Evolutionary conservation across 1,284 basidiomycete genomes (phyloP), one percentile per base, ranked within the genome.

Genomic region (Leucoagaricus sp.): DNA sequence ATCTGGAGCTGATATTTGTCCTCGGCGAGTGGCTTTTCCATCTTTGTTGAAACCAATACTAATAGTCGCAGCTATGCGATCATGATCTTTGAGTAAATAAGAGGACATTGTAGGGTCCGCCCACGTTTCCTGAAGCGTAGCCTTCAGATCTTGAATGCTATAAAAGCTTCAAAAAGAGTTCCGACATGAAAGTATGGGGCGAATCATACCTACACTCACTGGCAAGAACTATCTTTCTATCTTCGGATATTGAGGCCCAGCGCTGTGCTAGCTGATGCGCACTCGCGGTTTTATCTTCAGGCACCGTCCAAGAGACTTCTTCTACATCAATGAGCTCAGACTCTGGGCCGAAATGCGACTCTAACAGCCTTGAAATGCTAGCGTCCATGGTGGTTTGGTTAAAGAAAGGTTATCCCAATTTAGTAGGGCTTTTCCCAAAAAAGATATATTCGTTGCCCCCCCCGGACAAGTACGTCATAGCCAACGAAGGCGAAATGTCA

Each of bases 131-230:
- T 75, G 70, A 3, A 89, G 63, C 2, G 75, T 63, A 17, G 72
- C 58, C 56, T 74, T 75, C 9, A 91, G 66, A 60, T 87, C 85
- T 45, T 76, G 66, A 26, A 89, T 75, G 60, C 87, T 90, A 63
- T 58, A 50, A 31, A 49, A 26, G 25, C 42, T 45, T 41, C 10
- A 41, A 36, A 25, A 13, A 28, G 12, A 26, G 21, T n/a, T 15
- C 7, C 9, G 46, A 8, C 26, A 40, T 34, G 44, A n/a, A 53
- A 49, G 38, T 40, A 49, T 44, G 33, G 26, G 31, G 44, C 38
- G 36, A 19, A 19, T 63, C 66, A 60, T 58, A 77, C 81, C 75
- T 74, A 65, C 77, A 81, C 62, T 81, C 77, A 33, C 65, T 66
- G 52, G 68, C 69, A 19, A 79, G 61, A 10, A 58, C 59, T n/a